Evolutionary conservation across 202 grass and related monocot genomes (phyloP), one percentile per base, ranked within the genome.

Genomic region (Musa balbisiana): DNA sequence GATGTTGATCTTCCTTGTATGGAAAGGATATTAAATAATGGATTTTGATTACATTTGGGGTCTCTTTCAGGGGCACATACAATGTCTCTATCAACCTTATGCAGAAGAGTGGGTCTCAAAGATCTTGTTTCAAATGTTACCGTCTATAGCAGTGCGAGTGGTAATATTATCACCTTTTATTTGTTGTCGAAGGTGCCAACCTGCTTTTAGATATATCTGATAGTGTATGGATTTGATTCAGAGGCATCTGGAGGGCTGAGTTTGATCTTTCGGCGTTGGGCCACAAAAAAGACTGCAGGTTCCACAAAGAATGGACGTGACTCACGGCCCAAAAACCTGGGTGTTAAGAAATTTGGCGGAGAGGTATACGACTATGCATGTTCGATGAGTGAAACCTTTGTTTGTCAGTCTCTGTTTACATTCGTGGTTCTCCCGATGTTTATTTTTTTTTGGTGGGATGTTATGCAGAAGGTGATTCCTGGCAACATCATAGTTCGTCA

Each of bases 271-370:
- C 91, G 80, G 77, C 86, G 88, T 53, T 97, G 93, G 93, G 88
- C 90, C 73, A 91, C 93, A 11, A 93, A 97, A 79, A 97, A 91
- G 82, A 66, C 73, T 60, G 90, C 86, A 24, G 90, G 86, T 64
- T 97, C 90, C 13, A 91, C 88, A 29, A 93, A 97, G 89, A 93
- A 97, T 77, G 88, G 93, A 2, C 88, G 90, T 1, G 90, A 93
- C 9, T 97, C 86, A 49, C 93, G 91, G 21, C 93, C 93, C 0
- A 97, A 97, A 27, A 87, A 91, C 81, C 67, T 97, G 29, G 93
- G 93, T 73, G 93, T 97, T 52, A 97, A 91, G 86, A 93, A 97
- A 67, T 97, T 93, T 64, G 93, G 93, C 16, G 93, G 90, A 84
- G 90, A 97, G 93, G 90, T 89, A 86, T 22, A 12, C 24, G 2